Percentiles rank a stretch among this genome's conserved stretches.
phyloP scores from a whole-genome alignment of 1,284 basidiomycete genomes.

The Athelia sp. region DNA sequence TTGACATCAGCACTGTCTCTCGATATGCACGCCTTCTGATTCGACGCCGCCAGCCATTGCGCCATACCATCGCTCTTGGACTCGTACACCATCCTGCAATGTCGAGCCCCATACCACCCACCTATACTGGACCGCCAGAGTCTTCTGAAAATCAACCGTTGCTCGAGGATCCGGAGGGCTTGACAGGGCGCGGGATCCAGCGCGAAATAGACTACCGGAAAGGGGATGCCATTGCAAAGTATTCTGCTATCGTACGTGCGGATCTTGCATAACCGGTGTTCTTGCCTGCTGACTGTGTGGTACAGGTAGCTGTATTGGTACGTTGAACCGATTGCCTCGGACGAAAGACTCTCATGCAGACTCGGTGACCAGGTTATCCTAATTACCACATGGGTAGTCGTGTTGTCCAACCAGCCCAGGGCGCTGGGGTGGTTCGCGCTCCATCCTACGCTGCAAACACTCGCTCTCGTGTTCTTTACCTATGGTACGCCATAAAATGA shows the following conservation, averaged over 20 bases:
- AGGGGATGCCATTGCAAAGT: conserved; percentile 15
- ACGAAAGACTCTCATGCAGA: not conserved
- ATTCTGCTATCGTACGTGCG: conserved; percentile 14
- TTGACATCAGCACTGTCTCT: not conserved
- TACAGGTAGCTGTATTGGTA: conserved; percentile 17
- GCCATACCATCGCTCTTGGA: not conserved
- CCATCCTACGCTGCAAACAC: conserved; percentile 59
- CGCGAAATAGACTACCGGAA: conserved; percentile 17
- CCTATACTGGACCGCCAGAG: not conserved
- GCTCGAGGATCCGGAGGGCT: not conserved
- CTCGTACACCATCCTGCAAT: not conserved
- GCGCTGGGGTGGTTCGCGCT: conserved; percentile 55
- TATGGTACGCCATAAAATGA: conserved; percentile 39
- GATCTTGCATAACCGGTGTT: conserved; percentile 3
- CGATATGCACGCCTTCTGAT: not conserved
- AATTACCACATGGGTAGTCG: conserved; percentile 46
- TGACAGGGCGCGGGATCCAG: not conserved
- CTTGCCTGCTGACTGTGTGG: not conserved
- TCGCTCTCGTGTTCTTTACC: conserved; percentile 49
- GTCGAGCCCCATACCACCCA: not conserved
- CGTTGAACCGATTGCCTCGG: conserved; percentile 4
- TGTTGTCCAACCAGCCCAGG: conserved; percentile 44
- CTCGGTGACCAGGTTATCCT: conserved; percentile 49
- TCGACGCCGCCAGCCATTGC: not conserved
- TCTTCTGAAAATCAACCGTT: not conserved